Base-by-base conservation (phyloP, 2,329 filamentous ascomycete species). In the Aurifilum marmelostoma region DNA sequence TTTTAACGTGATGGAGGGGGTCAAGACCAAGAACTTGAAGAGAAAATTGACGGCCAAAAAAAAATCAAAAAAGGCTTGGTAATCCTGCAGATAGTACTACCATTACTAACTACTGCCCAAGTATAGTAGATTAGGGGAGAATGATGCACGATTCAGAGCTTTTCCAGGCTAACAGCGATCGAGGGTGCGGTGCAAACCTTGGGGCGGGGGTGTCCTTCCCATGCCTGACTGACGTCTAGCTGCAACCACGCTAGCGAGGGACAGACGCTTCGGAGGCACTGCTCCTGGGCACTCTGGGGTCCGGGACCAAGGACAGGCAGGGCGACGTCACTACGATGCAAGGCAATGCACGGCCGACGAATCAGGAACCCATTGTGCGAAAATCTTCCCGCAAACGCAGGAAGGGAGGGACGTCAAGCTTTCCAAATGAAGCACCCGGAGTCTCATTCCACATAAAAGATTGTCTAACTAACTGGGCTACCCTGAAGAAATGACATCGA, bases 271-370 rank as follows among this genome's bases (percentile, higher is more conserved):
- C 50, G 50, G 50, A 52, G 50, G 50, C 50, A n/a, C 24, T 52
- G 50, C n/a, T 52, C 50, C 50, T 52, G 50, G 47, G n/a, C n/a
- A n/a, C n/a, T n/a, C n/a, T n/a, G 50, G n/a, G n/a, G n/a, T n/a
- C n/a, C n/a, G n/a, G n/a, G n/a, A n/a, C n/a, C n/a, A 47, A 27
- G n/a, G 37, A 29, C 41, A n/a, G 52, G 65, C 29, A 39, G 58
- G n/a, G 34, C 65, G 65, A 66, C 65, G 65, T 66, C 65, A 66
- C 54, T 29, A 29, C 58, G 56, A 61, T 43, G 54, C 27, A 59
- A 29, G 50, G 54, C 41, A 61, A 37, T 60, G 65, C 58, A 59
- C 39, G 41, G 52, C 29, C 37, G 41, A 29, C 65, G 65, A 66
- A 66, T 66, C 65, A 66, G n/a, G 32, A 6, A 3, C 6, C 58